Base-by-base conservation (phyloP, 129 eudicot genomes). In the Tagetes erecta region DNA sequence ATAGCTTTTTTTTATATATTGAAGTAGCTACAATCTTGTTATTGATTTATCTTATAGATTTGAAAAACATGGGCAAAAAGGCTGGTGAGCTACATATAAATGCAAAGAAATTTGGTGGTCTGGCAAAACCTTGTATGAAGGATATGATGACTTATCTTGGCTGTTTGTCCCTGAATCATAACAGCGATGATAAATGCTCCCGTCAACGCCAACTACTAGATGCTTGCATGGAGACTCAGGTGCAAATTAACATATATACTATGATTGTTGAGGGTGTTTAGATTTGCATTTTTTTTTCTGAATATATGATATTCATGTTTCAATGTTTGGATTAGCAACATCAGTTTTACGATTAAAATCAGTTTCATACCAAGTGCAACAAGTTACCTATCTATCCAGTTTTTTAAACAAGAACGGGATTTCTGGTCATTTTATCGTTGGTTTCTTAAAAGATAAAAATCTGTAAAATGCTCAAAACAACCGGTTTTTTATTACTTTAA, bases 111-210 rank as follows among this genome's bases (percentile, higher is more conserved):
- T 79, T 79, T 45, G 83, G 83, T 57, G 83, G 83, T 44, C 69
- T 79, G 20, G 40, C 78, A 13, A 79, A 79, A 66, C 83, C 83
- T 40, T 79, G 83, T 55, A 79, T 79, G 78, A 79, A 79, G 69
- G 83, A 79, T 56, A 79, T 72, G 83, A 7, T 79, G 6, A 65
- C 74, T 14, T 79, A 64, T 79, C 83, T 79, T 72, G 83, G 83
- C 27, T 79, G 83, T 67, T 72, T 79, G 60, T 79, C 83, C 10
- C 83, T 79, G 65, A 79, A 79, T 79, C 83, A 79, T 72, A 79
- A 72, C 46, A 36, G 10, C 44, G 83, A 72, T 72, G 83, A 79
- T 5, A 79, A 72, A 42, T 79, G 83, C 12, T 30, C 62, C 37
- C 78, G 83, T 42, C 83, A 79, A 34, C 73, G 83, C 42, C 78